Evolutionary conservation across 176 grass and related monocot genomes (phyloP).

Genomic region (Zoysia pacifica): DNA sequence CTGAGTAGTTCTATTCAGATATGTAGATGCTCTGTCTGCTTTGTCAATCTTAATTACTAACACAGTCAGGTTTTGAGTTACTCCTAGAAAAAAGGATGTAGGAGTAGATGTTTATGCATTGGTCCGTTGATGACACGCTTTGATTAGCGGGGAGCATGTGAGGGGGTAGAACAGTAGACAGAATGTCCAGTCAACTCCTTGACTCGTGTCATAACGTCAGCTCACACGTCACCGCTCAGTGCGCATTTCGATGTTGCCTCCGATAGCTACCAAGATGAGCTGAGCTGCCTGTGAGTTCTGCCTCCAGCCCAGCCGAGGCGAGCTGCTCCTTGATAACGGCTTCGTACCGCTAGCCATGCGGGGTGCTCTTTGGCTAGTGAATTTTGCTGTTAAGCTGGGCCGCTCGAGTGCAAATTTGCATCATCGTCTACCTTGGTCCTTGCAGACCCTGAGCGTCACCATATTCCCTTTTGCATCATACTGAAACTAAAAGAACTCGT

Average conservation of each 20-base stretch:
- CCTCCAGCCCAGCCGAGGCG: not conserved
- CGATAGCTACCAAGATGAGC: not conserved
- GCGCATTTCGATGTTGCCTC: not conserved
- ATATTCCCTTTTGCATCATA: not conserved
- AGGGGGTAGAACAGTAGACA: not conserved
- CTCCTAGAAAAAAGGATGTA: not conserved
- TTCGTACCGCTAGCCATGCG: not conserved
- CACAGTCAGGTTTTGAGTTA: not conserved
- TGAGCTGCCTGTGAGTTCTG: not conserved
- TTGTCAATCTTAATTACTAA: not conserved
- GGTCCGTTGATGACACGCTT: not conserved
- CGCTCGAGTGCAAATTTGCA: no score
- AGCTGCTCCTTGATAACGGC: no score
- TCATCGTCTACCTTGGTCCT: no score
- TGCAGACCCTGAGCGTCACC: not conserved
- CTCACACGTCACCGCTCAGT: conserved; percentile 30
- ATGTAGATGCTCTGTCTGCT: not conserved
- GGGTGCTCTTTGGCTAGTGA: no score
- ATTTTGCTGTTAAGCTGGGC: not conserved
- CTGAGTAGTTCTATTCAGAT: not conserved
- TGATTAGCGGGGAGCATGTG: conserved; percentile 32
- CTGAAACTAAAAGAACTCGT: not conserved
- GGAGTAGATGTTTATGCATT: no score
- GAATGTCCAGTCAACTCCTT: conserved; percentile 47
- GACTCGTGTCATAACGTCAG: conserved; percentile 46